These are phyloP conservation scores for Saturnispora gosingensis DNA, from an alignment of 805 yeast species.

Conservation along the genomic window DNA sequence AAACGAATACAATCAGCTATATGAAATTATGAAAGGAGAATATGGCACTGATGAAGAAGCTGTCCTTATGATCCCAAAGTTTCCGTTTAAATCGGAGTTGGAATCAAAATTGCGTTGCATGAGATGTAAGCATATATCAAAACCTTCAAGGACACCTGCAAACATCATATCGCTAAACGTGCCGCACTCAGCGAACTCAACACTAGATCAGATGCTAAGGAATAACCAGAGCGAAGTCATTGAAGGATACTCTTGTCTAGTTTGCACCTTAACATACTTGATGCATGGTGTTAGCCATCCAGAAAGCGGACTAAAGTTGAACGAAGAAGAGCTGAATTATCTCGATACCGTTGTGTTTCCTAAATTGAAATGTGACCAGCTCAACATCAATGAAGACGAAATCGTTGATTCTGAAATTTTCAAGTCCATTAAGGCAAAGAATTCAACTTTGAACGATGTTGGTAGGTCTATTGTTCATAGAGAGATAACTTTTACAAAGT, in stretches of 20 bases:
- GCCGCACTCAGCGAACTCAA: constrained; percentile 40
- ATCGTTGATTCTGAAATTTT: constrained; percentile 36
- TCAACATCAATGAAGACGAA: constrained; percentile 54
- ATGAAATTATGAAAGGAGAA: constrained; percentile 24
- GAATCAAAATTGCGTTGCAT: constrained; percentile 64
- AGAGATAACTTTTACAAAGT: constrained; percentile 46
- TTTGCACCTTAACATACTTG: constrained; percentile 47
- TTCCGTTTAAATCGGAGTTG: constrained; percentile 66
- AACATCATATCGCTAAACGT: constrained; percentile 65
- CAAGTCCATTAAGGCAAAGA: constrained; percentile 38
- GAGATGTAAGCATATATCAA: constrained; percentile 53
- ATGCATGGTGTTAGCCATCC: neutral
- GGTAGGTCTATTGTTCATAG: constrained; percentile 62
- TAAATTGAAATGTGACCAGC: constrained; percentile 28
- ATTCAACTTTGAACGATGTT: constrained; percentile 21
- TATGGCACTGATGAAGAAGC: constrained; percentile 41
- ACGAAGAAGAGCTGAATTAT: constrained; percentile 25
- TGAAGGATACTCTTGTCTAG: constrained; percentile 71
- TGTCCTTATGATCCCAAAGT: constrained; percentile 37
- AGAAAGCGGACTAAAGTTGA: neutral
- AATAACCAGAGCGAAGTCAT: constrained; percentile 57
- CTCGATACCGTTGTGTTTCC: constrained; percentile 28
- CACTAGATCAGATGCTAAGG: constrained; percentile 44
- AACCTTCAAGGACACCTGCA: constrained; percentile 50
- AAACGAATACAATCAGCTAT: constrained; percentile 39